phyloP scores from a whole-genome alignment of 1,139 yeast species.

The Diutina neorugosa region DNA sequence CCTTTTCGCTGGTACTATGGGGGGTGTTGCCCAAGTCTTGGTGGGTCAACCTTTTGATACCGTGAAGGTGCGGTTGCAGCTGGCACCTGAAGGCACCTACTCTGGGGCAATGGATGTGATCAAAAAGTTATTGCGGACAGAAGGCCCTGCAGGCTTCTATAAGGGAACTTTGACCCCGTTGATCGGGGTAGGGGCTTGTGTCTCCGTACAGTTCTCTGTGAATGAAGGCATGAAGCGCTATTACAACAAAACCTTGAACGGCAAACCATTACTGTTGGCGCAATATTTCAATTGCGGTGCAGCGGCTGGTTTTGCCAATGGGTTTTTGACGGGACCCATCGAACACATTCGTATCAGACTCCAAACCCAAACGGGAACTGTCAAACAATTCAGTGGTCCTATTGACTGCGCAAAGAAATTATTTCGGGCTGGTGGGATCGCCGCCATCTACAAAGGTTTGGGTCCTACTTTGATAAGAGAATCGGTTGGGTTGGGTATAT shows the following conservation, averaged over 20 bases:
- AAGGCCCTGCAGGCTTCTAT: slow-evolving; percentile 74
- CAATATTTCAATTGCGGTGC: slow-evolving; percentile 77
- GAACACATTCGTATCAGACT: slow-evolving; percentile 87
- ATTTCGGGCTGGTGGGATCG: slow-evolving; percentile 37
- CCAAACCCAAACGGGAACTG: slow-evolving; percentile 58
- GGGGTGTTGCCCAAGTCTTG: slow-evolving; percentile 88
- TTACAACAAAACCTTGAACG: slow-evolving; percentile 31
- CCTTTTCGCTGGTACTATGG: slow-evolving; percentile 80
- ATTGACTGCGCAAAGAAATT: slow-evolving; percentile 61
- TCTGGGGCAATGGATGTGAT: slow-evolving; percentile 69
- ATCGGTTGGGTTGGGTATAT: slow-evolving; percentile 77
- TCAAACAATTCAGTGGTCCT: slow-evolving; percentile 55
- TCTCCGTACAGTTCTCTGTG: slow-evolving; percentile 65
- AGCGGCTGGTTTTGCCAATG: slow-evolving; percentile 83
- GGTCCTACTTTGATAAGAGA: slow-evolving; percentile 76
- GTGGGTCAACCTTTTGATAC: slow-evolving; percentile 97
- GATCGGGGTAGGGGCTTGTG: slow-evolving; percentile 86
- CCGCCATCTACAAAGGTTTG: slow-evolving; percentile 66
- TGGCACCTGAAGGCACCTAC: slow-evolving; percentile 70
- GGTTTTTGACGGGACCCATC: slow-evolving; percentile 79
- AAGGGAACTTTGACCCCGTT: slow-evolving; percentile 79
- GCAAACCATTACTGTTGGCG: slow-evolving; percentile 28
- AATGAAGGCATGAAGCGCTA: slow-evolving; percentile 87
- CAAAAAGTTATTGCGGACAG: slow-evolving; percentile 52
- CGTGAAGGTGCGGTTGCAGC: slow-evolving; percentile 81